phyloP scores from a whole-genome alignment of 2,329 filamentous ascomycete genomes.

The Scopulariopsis brevicaulis region DNA sequence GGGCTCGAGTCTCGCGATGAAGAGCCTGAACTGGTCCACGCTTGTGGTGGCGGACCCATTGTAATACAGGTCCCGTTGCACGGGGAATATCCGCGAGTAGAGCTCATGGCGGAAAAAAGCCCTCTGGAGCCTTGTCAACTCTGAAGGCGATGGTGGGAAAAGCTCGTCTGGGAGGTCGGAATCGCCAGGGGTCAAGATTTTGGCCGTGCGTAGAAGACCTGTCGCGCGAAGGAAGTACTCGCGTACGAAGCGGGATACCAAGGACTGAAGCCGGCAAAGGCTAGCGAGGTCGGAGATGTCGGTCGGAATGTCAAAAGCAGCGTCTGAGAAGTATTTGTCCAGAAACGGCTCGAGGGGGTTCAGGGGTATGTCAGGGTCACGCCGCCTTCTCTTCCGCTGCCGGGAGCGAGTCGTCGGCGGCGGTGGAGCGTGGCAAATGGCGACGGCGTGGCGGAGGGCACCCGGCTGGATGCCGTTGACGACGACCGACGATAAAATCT shows the following conservation, averaged over 20 bases:
- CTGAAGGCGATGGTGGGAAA: background rate
- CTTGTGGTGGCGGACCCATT: background rate
- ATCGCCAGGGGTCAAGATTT: background rate
- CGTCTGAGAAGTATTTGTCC: background rate
- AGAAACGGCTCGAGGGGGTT: background rate
- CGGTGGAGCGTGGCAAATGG: background rate
- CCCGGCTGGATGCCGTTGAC: background rate
- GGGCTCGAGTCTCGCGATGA: background rate
- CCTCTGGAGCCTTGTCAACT: slow-evolving; percentile 3
- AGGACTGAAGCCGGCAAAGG: background rate
- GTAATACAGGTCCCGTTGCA: background rate
- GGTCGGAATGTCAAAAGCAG: background rate
- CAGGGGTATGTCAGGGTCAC: background rate
- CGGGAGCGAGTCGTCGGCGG: background rate
- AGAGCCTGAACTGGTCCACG: background rate
- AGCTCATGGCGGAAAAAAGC: slow-evolving; percentile 4
- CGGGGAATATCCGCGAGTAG: background rate
- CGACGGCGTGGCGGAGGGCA: background rate
- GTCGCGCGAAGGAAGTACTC: background rate
- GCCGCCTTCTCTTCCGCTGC: background rate
- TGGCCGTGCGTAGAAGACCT: background rate
- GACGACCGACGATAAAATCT: background rate
- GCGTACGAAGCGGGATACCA: background rate
- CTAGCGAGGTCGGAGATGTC: background rate
- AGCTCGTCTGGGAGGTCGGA: background rate